These are phyloP conservation scores for Pleurotus sapidus DNA, from an alignment of 768 basidiomycete species.

Conservation along the genomic window DNA sequence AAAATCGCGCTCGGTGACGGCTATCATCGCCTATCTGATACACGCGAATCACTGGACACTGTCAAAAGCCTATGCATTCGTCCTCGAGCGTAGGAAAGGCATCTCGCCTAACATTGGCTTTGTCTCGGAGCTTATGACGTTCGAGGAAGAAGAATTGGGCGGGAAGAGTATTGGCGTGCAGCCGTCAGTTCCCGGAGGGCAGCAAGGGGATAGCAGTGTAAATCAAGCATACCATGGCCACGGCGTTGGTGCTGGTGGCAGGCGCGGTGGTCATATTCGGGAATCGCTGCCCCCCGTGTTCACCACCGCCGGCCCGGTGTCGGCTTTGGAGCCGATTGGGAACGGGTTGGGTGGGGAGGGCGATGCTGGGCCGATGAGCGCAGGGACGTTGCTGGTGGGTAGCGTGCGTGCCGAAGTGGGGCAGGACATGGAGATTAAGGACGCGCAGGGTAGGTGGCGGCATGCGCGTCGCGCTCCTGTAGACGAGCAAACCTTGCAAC, in stretches of 20 bases:
- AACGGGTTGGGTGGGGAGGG: conserved; percentile 24
- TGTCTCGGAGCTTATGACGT: conserved; percentile 95
- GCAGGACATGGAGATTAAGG: conserved; percentile 89
- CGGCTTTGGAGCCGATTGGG: conserved; percentile 10
- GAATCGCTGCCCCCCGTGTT: conserved; percentile 72
- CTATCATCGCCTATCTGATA: conserved; percentile 96
- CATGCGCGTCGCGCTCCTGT: conserved; percentile 88
- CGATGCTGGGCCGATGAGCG: conserved; percentile 31
- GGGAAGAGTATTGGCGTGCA: conserved; percentile 72
- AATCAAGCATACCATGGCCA: conserved; percentile 37
- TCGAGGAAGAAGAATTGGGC: conserved; percentile 88
- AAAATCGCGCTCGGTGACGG: conserved; percentile 93
- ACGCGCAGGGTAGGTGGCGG: conserved; percentile 79
- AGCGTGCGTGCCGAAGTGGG: conserved; percentile 59
- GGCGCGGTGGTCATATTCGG: conserved; percentile 62
- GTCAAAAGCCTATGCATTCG: conserved; percentile 86
- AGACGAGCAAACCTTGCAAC: conserved; percentile 84
- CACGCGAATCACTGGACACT: conserved; percentile 98
- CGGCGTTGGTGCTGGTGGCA: conserved; percentile 38
- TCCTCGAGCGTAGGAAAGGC: conserved; percentile 88
- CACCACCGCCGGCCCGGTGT: conserved; percentile 18
- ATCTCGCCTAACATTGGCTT: conserved; percentile 98
- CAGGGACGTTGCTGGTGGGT: conserved; percentile 33
- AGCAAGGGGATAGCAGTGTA: conserved; percentile 22
- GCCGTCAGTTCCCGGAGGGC: conserved; percentile 26